phyloP scores from a whole-genome alignment of 2,329 filamentous ascomycete species.

The Aureobasidium uvarum region DNA sequence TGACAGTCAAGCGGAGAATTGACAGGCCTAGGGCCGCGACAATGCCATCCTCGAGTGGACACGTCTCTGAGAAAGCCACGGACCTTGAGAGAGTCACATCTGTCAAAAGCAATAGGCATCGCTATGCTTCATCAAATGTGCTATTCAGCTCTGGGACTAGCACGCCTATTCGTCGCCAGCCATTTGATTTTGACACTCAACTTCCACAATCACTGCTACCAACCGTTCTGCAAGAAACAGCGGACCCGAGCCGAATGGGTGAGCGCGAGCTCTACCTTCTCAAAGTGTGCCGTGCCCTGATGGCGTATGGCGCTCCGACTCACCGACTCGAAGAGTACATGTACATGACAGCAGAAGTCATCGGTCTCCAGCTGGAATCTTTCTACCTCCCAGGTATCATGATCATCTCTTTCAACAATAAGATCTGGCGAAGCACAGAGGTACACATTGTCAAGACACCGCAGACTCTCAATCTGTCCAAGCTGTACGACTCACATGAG shows the following conservation, averaged over 20 bases:
- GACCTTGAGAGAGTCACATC: neutral
- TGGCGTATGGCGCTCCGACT: conserved; percentile 4
- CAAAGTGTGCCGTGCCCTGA: neutral
- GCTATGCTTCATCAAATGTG: neutral
- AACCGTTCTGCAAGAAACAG: neutral
- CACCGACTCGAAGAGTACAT: conserved; percentile 71
- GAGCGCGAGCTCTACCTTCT: conserved; percentile 1
- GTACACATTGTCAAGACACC: conserved; percentile 63
- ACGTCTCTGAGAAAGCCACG: neutral
- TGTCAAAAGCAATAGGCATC: neutral
- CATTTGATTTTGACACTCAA: neutral
- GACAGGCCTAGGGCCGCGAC: neutral
- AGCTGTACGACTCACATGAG: conserved; percentile 67
- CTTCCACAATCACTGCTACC: neutral
- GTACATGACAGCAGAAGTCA: conserved; percentile 74
- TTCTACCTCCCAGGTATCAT: conserved; percentile 84
- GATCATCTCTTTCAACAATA: conserved; percentile 80
- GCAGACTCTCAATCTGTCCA: conserved; percentile 67
- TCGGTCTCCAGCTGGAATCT: conserved; percentile 84
- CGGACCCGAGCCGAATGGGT: neutral
- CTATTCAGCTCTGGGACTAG: conserved; percentile 4
- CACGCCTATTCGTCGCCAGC: neutral
- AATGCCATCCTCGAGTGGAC: too few species aligned
- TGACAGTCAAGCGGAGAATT: conserved; percentile 1
- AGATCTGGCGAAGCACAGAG: conserved; percentile 34